Evolutionary conservation across 306 rosid species (phyloP).

Genomic region (Inga leiocalycina): DNA sequence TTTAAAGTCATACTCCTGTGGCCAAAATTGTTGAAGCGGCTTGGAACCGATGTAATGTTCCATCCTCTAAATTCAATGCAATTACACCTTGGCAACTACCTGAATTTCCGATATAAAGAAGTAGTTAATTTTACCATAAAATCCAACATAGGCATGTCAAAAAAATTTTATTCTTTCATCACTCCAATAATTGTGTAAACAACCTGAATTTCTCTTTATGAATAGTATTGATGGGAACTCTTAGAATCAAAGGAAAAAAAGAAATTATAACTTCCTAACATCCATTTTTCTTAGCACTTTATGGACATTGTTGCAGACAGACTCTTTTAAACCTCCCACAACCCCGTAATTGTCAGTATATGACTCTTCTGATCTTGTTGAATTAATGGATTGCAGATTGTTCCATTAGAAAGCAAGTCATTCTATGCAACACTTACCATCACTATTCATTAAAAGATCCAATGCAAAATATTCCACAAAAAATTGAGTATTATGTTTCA

Average conservation of each 20-base stretch:
- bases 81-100: conserved; percentile 94
- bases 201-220: background rate
- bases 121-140: background rate
- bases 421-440: conserved; percentile 53
- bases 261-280: background rate
- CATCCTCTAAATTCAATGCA: conserved; percentile 88
- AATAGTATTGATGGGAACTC: background rate
- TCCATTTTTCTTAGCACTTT: background rate
- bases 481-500: conserved; percentile 91
- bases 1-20: conserved; percentile 73
- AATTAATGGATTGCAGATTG: background rate
- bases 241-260: background rate
- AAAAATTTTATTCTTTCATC: background rate
- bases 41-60: conserved; percentile 89
- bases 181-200: background rate
- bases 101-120: conserved; percentile 41
- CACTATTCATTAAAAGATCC: conserved; percentile 82
- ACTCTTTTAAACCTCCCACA: background rate
- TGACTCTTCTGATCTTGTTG: conserved; percentile 13
- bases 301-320: background rate
- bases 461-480: conserved; percentile 91
- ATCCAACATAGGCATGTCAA: background rate
- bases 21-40: conserved; percentile 90
- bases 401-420: background rate
- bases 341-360: background rate